Evolutionary conservation across 352 stramenopile species (phyloP), one percentile per base, ranked within the genome.

Genomic region (Thraustochytrium striatum): DNA sequence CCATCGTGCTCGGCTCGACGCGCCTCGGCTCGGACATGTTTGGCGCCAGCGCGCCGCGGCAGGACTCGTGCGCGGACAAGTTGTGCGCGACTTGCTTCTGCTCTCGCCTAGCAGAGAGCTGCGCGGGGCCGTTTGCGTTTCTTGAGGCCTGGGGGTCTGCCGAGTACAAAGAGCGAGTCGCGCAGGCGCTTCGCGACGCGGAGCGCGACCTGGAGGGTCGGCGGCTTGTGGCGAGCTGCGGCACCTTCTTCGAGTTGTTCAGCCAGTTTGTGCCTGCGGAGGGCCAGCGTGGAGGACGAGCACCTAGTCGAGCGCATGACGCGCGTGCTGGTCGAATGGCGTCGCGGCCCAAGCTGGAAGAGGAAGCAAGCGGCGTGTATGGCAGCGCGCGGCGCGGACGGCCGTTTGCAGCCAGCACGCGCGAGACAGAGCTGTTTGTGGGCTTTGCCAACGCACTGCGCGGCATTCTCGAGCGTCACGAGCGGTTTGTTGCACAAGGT

Each of bases 391-490:
- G n/a, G 25, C 52, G 5, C 13, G n/a, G 21, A 38, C 43, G 47
- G 7, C 16, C 16, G 32, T 19, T 8, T 30, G 44, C 43, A 75
- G 32, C 19, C 30, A 58, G 30, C 30, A 3, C 9, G 52, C 44
- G 43, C 25, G 65, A 75, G 30, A 75, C 50, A 25, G 61, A 75
- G 8, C 50, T 75, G 13, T 75, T 75, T 61, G 65, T 75, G 7
- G 52, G 52, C 30, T 75, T 75, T 70, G 13, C 68, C 11, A 25
- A 75, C 16, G 52, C 47, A 21, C 65, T 75, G 19, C 9, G 32
- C 19, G 41, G 52, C 50, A 75, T 75, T 58, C 25, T 75, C 1
- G 28, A 75, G 30, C 65, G 11, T 21, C 65, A 75, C 65, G 16
- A 3, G 43, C 21, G 8, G 21, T n/a, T 75, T 25, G 28, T 39